Evolutionary conservation across 768 basidiomycete genomes (phyloP).

Genomic region (Leccinum barrowsii): DNA sequence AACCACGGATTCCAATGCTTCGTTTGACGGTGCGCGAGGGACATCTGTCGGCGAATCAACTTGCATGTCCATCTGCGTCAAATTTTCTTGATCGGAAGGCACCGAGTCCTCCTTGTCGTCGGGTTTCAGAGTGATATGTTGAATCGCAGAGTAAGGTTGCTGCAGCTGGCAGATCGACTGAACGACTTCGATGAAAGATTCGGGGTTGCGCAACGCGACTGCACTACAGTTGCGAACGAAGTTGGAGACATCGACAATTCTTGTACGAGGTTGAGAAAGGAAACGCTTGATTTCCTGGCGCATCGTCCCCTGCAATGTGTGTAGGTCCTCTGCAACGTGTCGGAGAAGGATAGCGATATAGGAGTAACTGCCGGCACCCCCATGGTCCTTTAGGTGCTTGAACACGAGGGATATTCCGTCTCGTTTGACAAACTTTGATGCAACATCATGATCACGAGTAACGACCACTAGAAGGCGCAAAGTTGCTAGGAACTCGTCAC

Average conservation of each 20-base stretch:
- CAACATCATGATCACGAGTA: slow-evolving; percentile 66
- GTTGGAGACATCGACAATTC: slow-evolving; percentile 60
- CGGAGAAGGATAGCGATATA: slow-evolving; percentile 88
- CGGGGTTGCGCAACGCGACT: slow-evolving; percentile 78
- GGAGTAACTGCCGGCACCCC: slow-evolving; percentile 67
- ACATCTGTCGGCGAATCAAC: slow-evolving; percentile 40
- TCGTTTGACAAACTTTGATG: slow-evolving; percentile 62
- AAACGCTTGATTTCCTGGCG: slow-evolving; percentile 78
- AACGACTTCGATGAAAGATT: slow-evolving; percentile 70
- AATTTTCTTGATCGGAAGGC: slow-evolving; percentile 8
- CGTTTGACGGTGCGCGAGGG: slow-evolving; percentile 30
- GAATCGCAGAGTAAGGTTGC: slow-evolving; percentile 53
- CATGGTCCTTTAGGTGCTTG: slow-evolving; percentile 55
- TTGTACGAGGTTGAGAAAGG: slow-evolving; percentile 69
- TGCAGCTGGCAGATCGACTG: slow-evolving; percentile 69
- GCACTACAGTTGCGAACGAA: slow-evolving; percentile 77
- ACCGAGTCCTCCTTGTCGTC: slow-evolving; percentile 23
- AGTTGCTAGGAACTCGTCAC: slow-evolving; percentile 79
- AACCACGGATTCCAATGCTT: slow-evolving; percentile 55
- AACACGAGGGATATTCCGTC: slow-evolving; percentile 66
- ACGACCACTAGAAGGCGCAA: slow-evolving; percentile 82
- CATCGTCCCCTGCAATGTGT: slow-evolving; percentile 68
- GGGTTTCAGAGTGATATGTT: slow-evolving; percentile 57
- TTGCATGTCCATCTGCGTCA: slow-evolving; percentile 52
- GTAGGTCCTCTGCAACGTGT: slow-evolving; percentile 80